A percentile compares a stretch with the other conserved stretches of the same genome.
Conservation (phyloP, 345 rosid species). For the Gossypium longicalyx region DNA sequence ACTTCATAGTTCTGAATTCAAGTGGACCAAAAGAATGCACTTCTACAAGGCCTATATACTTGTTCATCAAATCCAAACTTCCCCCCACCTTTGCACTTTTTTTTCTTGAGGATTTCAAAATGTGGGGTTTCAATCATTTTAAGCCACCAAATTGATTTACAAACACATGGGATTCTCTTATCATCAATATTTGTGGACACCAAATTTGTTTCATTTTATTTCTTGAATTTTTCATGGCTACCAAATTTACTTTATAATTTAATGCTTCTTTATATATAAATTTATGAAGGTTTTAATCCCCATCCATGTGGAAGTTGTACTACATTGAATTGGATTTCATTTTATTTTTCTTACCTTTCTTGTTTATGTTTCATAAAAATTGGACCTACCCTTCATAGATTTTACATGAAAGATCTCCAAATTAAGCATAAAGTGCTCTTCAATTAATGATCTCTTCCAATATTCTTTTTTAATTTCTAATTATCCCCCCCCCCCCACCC, state of each 20-base stretch:
- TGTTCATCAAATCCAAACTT: background rate
- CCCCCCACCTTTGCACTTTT: background rate
- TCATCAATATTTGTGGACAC: constrained; percentile 18
- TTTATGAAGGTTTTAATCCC: background rate
- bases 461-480: no score
- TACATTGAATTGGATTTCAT: background rate
- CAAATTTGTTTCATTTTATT: background rate
- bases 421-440: background rate
- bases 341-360: background rate
- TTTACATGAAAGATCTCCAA: constrained; percentile 16
- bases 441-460: no score
- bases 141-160: constrained; percentile 22
- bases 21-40: background rate
- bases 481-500: no score
- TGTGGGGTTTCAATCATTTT: background rate
- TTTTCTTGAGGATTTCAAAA: background rate
- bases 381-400: constrained; percentile 8
- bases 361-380: background rate
- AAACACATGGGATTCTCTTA: constrained; percentile 32
- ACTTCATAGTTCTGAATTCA: background rate
- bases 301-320: background rate
- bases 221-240: constrained; percentile 24
- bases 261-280: background rate
- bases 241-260: constrained; percentile 12
- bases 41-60: background rate